phyloP scores from a whole-genome alignment of 129 eudicot species.

The Lactuca saligna region DNA sequence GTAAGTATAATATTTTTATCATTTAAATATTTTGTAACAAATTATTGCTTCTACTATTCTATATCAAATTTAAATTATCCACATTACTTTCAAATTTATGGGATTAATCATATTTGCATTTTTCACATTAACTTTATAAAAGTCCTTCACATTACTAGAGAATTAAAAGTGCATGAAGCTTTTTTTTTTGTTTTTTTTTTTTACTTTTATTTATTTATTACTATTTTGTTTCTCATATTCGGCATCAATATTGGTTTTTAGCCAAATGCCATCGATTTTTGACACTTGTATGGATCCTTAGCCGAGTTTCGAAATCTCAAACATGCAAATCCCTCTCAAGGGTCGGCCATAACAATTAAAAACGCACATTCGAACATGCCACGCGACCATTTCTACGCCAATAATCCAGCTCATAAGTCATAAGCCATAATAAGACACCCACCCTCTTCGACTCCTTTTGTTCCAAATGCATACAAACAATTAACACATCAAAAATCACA shows the following conservation, averaged over 20 bases:
- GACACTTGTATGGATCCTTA: slow-evolving; percentile 11
- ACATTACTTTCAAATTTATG: too few species aligned
- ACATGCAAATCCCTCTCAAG: slow-evolving; percentile 15
- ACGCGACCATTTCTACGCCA: slow-evolving; percentile 26
- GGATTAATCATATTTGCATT: too few species aligned
- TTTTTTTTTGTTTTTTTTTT: too few species aligned
- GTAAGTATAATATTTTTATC: too few species aligned
- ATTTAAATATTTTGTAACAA: too few species aligned
- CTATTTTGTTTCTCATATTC: neutral
- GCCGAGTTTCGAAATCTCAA: slow-evolving; percentile 13
- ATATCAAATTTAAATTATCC: too few species aligned
- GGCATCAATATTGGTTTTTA: slow-evolving; percentile 10
- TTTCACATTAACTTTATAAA: too few species aligned
- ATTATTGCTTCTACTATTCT: too few species aligned
- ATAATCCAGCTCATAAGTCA: slow-evolving; percentile 18
- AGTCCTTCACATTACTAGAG: neutral
- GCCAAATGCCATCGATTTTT: slow-evolving; percentile 16
- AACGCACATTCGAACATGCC: slow-evolving; percentile 27
- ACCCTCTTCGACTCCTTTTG: slow-evolving; percentile 4
- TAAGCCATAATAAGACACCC: neutral
- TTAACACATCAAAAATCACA: slow-evolving; percentile 12
- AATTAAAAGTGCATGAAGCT: neutral
- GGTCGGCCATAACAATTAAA: slow-evolving; percentile 38
- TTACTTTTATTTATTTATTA: neutral
- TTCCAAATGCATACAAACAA: slow-evolving; percentile 10